Evolutionary conservation across 2,329 filamentous ascomycete species (phyloP), one percentile per base, ranked within the genome.

Genomic region (Didymella lethalis): DNA sequence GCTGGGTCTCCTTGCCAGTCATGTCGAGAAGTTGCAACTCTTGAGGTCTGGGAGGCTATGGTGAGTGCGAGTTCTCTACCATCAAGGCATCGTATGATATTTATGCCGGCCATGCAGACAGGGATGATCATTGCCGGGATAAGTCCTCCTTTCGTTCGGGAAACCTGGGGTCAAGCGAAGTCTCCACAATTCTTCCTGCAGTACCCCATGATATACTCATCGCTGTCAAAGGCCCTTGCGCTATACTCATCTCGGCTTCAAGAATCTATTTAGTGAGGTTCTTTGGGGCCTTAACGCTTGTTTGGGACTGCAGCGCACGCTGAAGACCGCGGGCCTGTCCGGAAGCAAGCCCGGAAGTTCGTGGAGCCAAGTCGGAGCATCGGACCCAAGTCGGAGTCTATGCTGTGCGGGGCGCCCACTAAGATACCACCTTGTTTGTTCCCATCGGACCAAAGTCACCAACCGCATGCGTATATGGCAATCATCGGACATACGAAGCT

Each of bases 1-100:
- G 58, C 31, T 65, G 57, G 2, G 38, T 40, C 20, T 68, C 38
- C 40, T 71, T 67, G 40, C 66, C 64, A 40, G 65, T 44, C 70
- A 74, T 73, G 2, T 46, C 61, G 49, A 36, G 7, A 23, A 16
- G 2, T 3, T 7, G 2, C 31, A 26, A 11, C 7, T 7, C 11
- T 20, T 5, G 28, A 48, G 2, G 20, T 36, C 16, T n/a, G 14
- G 48, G 40, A 32, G 50, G 41, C n/a, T n/a, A 8, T 26, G 36
- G 20, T 26, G 47, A 32, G 34, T 54, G 31, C 28, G 25, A 47
- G 31, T 53, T 20, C 28, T 32, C 10, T n/a, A 47, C 20, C 18
- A 5, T 50, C 26, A 44, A 48, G 50, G 43, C 36, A 54, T 48
- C 14, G 23, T 48, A 34, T 57, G 54, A 54, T 63, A 63, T 66